Base-by-base conservation (phyloP, 2,329 filamentous ascomycete genomes). In the Colletotrichum tanaceti region DNA sequence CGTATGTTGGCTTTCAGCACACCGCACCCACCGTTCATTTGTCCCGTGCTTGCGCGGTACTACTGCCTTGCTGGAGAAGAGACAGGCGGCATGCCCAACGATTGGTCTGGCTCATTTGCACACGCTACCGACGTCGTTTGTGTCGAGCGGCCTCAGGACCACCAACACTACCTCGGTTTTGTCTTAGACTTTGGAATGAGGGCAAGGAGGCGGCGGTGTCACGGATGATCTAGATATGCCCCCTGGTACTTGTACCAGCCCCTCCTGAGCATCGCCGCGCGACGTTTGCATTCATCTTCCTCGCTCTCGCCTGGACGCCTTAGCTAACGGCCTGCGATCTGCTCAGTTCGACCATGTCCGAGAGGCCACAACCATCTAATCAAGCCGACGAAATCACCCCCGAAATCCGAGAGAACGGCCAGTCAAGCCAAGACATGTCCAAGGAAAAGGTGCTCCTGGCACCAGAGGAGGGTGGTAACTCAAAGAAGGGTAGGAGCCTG, bases 401-500 rank as follows among this genome's bases (percentile, higher is more conserved):
- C 9, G 65, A 73, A 61, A 79, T 79, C 35, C 68, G 44, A 63
- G n/a, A 64, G 39, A 68, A 70, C 64, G 66, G 66, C 52, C 72
- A 72, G 72, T 54, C 78, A 80, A 68, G 72, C 67, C 68, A 78
- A 80, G 68, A 82, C 53, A 80, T 79, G 77, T 77, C 81, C 57
- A 84, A 82, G 72, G 82, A 83, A 69, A 80, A 80, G 73, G 79
- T 81, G 53, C 74, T 77, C 67, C 72, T 81, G 66, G 74, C 79
- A 39, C 76, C 80, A 44, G 83, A 85, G 69, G 81, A 83, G 68
- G 79, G 77, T 67, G 74, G 77, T 68, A 76, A 73, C 70, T 76
- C 78, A 70, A 87, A 85, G 75, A 87, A 85, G 75, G 82, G 82
- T 66, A 83, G 84, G 58, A 79, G 82, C 43, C 82, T 87, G 49